Evolutionary conservation across 257 asterid genomes (phyloP).

Genomic region (Petunia secreta): DNA sequence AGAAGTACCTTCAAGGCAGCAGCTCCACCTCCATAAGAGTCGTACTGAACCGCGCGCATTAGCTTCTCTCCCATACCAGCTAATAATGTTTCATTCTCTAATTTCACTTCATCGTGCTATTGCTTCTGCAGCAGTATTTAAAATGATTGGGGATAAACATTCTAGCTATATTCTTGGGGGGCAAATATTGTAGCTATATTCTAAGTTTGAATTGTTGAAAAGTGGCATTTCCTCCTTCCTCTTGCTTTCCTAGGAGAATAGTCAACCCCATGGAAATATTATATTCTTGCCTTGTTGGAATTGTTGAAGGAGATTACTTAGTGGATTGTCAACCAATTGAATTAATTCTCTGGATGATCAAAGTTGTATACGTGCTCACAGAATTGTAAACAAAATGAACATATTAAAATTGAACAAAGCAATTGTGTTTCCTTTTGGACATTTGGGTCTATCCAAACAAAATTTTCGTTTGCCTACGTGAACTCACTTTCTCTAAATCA

Average conservation of each 20-base stretch:
- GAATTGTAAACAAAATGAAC: background rate
- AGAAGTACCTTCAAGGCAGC: constrained; percentile 21
- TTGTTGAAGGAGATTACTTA: background rate
- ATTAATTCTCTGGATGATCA: background rate
- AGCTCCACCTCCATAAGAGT: constrained; percentile 22
- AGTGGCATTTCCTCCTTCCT: background rate
- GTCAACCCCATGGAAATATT: background rate
- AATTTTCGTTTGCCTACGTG: no score
- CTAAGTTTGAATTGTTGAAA: background rate
- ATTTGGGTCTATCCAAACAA: no score
- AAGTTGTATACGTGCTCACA: background rate
- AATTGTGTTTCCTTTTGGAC: background rate
- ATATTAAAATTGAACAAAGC: background rate
- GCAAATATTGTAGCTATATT: no score
- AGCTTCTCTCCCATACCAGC: background rate
- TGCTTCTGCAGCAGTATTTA: background rate
- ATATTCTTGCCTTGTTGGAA: background rate
- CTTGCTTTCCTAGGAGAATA: background rate
- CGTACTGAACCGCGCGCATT: constrained; percentile 21
- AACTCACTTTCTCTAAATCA: no score
- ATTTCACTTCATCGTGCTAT: background rate
- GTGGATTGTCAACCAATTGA: background rate
- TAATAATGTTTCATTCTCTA: background rate
- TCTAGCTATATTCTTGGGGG: no score
- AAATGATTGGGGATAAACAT: background rate